Evolutionary conservation across 192 early-diverging fungal species (phyloP).

Genomic region (Phlyctochytrium planicorne): DNA sequence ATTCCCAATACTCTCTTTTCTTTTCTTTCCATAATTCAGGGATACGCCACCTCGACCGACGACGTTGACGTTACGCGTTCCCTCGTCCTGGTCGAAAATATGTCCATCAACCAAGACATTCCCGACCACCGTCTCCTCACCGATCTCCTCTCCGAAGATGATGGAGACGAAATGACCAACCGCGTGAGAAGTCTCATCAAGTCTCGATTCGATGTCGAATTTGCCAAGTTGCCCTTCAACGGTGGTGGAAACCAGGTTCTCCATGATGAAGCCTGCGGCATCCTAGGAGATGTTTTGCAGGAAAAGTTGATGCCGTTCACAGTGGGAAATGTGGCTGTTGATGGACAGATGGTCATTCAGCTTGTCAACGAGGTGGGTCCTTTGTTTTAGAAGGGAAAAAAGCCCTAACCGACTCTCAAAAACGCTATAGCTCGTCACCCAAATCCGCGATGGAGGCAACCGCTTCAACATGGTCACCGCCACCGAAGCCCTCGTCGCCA

Average conservation of each 20-base stretch:
- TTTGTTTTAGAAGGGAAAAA: neutral
- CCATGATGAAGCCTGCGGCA: constrained; percentile 31
- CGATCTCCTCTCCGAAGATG: constrained; percentile 46
- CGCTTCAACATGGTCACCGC: constrained; percentile 58
- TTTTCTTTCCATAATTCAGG: no score
- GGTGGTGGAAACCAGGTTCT: neutral
- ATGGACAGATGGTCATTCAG: constrained; percentile 44
- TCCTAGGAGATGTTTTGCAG: constrained; percentile 35
- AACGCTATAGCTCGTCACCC: constrained; percentile 35
- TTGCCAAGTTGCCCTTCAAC: constrained; percentile 49
- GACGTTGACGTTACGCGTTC: constrained; percentile 41
- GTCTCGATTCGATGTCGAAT: constrained; percentile 39
- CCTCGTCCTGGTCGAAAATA: constrained; percentile 53
- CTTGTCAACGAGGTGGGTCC: constrained; percentile 42
- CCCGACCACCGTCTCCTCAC: constrained; percentile 38
- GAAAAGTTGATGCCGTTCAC: constrained; percentile 40
- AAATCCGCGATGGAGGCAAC: constrained; percentile 51
- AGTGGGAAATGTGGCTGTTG: constrained; percentile 44
- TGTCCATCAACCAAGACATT: constrained; percentile 54
- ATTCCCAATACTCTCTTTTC: no score
- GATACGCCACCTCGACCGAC: constrained; percentile 32
- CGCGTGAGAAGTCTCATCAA: constrained; percentile 44
- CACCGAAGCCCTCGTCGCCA: constrained; percentile 52
- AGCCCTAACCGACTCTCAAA: neutral
- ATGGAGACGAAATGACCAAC: constrained; percentile 56